phyloP scores from a whole-genome alignment of 805 yeast genomes.

The Starmerella bombi region DNA sequence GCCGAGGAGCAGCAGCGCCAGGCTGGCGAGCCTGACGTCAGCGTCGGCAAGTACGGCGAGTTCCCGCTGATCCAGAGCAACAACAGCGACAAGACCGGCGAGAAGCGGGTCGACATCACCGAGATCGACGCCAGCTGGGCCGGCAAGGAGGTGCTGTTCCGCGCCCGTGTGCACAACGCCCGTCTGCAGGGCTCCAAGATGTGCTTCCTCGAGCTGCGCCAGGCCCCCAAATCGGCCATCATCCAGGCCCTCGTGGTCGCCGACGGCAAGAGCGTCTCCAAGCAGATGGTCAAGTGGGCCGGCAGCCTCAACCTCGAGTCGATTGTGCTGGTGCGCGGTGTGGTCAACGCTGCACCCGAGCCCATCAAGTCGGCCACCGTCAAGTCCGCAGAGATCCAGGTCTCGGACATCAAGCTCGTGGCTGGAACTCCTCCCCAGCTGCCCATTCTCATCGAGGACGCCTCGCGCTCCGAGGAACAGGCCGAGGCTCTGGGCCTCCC shows the following conservation, averaged over 20 bases:
- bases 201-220: slow-evolving; percentile 83
- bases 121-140: slow-evolving; percentile 44
- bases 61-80: slow-evolving; percentile 71
- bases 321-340: slow-evolving; percentile 82
- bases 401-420: slow-evolving; percentile 59
- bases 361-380: slow-evolving; percentile 81
- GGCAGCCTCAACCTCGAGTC: slow-evolving; percentile 75
- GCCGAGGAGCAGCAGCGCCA: slow-evolving; percentile 71
- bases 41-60: slow-evolving; percentile 80
- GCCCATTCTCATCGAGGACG: slow-evolving; percentile 93
- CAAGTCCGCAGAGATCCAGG: slow-evolving; percentile 75
- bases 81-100: slow-evolving; percentile 44
- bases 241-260: slow-evolving; percentile 78
- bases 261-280: slow-evolving; percentile 59
- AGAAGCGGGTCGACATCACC: slow-evolving; percentile 44
- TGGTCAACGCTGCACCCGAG: slow-evolving; percentile 70
- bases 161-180: slow-evolving; percentile 88
- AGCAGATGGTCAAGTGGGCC: slow-evolving; percentile 95
- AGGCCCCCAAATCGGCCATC: slow-evolving; percentile 48
- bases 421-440: slow-evolving; percentile 83
- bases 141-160: slow-evolving; percentile 65
- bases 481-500: slow-evolving; percentile 78
- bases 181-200: slow-evolving; percentile 95
- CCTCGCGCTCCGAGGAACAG: slow-evolving; percentile 80
- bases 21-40: slow-evolving; percentile 70